Percentiles rank a stretch among this genome's conserved stretches.
Conservation (phyloP, 108 stramenopile species). For the Pseudonitzschia multiseries region DNA sequence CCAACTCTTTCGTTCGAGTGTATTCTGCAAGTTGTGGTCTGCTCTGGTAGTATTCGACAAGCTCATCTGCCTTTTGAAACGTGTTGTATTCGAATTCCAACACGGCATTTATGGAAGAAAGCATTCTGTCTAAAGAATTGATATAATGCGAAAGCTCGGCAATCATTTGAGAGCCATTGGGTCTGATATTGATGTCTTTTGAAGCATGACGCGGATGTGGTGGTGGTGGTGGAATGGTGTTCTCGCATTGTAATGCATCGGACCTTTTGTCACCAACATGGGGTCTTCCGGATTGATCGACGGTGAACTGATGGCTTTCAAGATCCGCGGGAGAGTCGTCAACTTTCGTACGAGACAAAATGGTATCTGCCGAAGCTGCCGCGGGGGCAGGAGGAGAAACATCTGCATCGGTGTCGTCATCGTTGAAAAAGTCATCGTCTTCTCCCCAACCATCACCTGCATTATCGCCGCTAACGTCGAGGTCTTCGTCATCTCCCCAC, state of each 20-base stretch:
- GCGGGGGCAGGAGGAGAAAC: not conserved
- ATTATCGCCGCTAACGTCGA: not conserved
- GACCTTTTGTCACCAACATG: not conserved
- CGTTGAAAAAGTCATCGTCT: conserved; percentile 36
- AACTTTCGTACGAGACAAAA: not conserved
- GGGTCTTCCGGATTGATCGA: not conserved
- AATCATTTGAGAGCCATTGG: not conserved
- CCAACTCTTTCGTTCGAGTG: conserved; percentile 73
- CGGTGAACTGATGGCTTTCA: not conserved
- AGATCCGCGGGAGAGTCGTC: not conserved
- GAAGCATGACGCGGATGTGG: not conserved
- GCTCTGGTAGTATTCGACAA: conserved; percentile 65
- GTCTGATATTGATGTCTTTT: not conserved
- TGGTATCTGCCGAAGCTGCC: not conserved
- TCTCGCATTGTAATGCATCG: not conserved
- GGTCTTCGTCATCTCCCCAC: conserved; percentile 26
- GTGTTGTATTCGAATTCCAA: conserved; percentile 80
- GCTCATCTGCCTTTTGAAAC: conserved; percentile 61
- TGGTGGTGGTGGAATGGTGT: not conserved
- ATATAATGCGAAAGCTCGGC: conserved; percentile 27
- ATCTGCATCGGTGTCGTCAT: conserved; percentile 8
- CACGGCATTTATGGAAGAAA: conserved; percentile 52
- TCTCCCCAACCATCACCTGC: conserved; percentile 27
- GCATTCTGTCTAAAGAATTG: conserved; percentile 22
- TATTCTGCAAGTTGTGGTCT: conserved; percentile 72